These are phyloP conservation scores for Porcisia hertigi DNA, from an alignment of 208 protist genomes.

Conservation along the genomic window DNA sequence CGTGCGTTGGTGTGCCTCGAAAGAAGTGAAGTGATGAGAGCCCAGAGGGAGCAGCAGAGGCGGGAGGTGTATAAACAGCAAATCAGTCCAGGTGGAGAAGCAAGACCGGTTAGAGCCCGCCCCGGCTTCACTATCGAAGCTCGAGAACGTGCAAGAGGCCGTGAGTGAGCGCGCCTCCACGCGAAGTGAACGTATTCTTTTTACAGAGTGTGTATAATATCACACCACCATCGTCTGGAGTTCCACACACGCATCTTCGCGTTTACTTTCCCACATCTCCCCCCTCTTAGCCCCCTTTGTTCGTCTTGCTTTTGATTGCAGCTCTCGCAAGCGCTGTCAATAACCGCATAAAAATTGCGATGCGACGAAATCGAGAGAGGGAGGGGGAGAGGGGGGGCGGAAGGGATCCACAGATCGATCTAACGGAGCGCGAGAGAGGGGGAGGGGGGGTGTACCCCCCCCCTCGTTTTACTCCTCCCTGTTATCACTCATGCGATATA, in stretches of 20 bases:
- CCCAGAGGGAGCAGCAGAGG: neutral
- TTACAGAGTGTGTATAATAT: neutral
- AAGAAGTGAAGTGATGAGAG: neutral
- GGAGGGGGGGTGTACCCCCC: no score
- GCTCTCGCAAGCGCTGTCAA: neutral
- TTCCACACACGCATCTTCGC: neutral
- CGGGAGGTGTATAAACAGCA: neutral
- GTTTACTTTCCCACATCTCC: no score
- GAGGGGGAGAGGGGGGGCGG: neutral
- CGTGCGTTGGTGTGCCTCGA: neutral
- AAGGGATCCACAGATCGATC: no score
- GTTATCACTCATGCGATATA: neutral
- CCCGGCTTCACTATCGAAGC: neutral
- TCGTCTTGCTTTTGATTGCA: neutral
- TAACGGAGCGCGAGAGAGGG: no score
- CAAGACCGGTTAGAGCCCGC: neutral
- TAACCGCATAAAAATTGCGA: neutral
- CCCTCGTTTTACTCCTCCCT: neutral
- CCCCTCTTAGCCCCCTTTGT: neutral
- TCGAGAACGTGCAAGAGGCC: neutral
- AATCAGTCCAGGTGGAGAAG: no score
- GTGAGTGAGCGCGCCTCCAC: neutral
- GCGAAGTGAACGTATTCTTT: neutral
- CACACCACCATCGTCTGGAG: neutral
- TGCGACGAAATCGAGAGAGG: neutral